These are phyloP conservation scores for Phytophthora sansomeana DNA, from an alignment of 352 stramenopile genomes.

Conservation along the genomic window DNA sequence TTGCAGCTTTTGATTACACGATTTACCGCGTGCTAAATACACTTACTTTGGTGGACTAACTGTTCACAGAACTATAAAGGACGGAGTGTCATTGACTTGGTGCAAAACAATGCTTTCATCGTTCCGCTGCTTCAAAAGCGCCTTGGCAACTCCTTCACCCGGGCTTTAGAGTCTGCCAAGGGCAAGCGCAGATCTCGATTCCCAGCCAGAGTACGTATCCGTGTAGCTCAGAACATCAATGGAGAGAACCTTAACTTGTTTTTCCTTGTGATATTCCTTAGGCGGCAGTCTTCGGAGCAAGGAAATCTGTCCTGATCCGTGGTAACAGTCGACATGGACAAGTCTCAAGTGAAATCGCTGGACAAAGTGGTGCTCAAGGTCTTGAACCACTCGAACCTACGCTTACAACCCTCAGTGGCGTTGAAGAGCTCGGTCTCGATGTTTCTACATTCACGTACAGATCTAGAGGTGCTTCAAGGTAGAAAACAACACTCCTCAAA, in stretches of 20 bases:
- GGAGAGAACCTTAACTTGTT: background rate
- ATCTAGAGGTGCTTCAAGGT: constrained; percentile 27
- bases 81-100: constrained; percentile 57
- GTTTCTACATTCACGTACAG: constrained; percentile 66
- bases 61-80: constrained; percentile 63
- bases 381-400: constrained; percentile 19
- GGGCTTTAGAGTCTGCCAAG: constrained; percentile 26
- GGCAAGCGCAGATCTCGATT: constrained; percentile 49
- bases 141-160: constrained; percentile 38
- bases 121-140: constrained; percentile 61
- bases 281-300: constrained; percentile 23
- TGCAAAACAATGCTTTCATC: constrained; percentile 43
- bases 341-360: constrained; percentile 6
- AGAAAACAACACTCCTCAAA: constrained; percentile 4
- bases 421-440: constrained; percentile 64
- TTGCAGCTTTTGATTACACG: background rate
- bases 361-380: background rate
- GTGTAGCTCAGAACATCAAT: background rate
- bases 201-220: constrained; percentile 29
- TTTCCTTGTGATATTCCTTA: constrained; percentile 7
- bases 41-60: background rate
- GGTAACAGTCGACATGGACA: constrained; percentile 18
- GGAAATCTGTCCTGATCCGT: constrained; percentile 20
- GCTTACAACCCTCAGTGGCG: constrained; percentile 43
- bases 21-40: background rate